phyloP scores from a whole-genome alignment of 2,329 filamentous ascomycete species.

The Aspergillus fumigatus region DNA sequence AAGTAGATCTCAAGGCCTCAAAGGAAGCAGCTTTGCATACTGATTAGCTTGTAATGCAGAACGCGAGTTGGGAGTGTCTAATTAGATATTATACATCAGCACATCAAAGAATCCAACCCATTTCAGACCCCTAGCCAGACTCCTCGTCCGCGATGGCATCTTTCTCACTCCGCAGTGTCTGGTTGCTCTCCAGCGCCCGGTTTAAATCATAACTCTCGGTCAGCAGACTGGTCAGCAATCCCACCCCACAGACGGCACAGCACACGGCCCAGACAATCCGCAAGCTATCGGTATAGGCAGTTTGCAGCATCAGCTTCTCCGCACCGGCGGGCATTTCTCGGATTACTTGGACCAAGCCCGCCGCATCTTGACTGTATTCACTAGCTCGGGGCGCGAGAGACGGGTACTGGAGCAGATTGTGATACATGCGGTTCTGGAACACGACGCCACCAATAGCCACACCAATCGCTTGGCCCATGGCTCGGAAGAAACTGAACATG shows the following conservation, averaged over 20 bases:
- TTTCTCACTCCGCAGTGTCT: too few species aligned
- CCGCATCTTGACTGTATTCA: slow-evolving; percentile 54
- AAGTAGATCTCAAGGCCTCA: too few species aligned
- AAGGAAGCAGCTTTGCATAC: too few species aligned
- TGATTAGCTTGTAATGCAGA: too few species aligned
- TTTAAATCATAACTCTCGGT: slow-evolving; percentile 48
- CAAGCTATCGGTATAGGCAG: slow-evolving; percentile 52
- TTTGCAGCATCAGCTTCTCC: slow-evolving; percentile 43
- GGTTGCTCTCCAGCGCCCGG: slow-evolving; percentile 28
- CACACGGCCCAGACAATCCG: slow-evolving; percentile 55
- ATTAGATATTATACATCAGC: too few species aligned
- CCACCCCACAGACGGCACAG: slow-evolving; percentile 49
- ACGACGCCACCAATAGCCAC: slow-evolving; percentile 64
- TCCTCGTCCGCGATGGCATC: too few species aligned
- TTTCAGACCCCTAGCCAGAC: too few species aligned
- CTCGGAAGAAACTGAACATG: slow-evolving; percentile 64
- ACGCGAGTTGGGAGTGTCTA: too few species aligned
- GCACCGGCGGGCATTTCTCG: slow-evolving; percentile 46
- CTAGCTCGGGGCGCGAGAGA: slow-evolving; percentile 45
- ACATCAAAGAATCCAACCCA: too few species aligned
- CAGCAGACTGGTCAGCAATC: slow-evolving; percentile 49
- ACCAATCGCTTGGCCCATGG: slow-evolving; percentile 61
- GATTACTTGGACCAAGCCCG: slow-evolving; percentile 56
- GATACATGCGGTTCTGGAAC: slow-evolving; percentile 62
- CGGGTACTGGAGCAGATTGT: slow-evolving; percentile 47